Percentiles rank a stretch among this genome's conserved stretches.
Evolutionary conservation across 139 green algal species (phyloP).

Genomic region (Chlorella sp.): DNA sequence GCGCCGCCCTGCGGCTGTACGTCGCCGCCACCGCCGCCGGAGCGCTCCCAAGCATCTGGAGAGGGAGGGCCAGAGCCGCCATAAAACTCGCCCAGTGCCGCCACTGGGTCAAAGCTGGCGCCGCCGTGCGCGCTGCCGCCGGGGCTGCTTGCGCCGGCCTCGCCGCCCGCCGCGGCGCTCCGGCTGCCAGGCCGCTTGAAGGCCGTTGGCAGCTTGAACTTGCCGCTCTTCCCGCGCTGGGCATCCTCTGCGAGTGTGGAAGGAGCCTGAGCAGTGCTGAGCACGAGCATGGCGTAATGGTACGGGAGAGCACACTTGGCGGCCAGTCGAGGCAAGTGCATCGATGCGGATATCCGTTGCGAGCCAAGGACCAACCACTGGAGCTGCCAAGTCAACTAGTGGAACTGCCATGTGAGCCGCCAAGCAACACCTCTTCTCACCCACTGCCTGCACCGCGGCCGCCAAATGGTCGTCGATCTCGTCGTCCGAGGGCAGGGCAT

Average conservation of each 20-base stretch:
- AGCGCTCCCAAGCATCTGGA: neutral
- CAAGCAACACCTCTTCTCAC: neutral
- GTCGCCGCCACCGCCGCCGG: neutral
- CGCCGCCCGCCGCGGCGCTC: neutral
- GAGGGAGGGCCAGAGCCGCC: neutral
- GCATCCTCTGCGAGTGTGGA: slow-evolving; percentile 8
- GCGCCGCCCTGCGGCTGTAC: neutral
- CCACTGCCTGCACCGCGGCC: slow-evolving; percentile 10
- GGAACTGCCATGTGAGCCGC: no score
- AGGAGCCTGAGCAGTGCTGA: no score
- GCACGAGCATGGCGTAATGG: no score
- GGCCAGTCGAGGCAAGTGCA: no score
- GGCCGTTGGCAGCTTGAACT: slow-evolving; percentile 39
- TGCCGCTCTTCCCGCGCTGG: slow-evolving; percentile 1
- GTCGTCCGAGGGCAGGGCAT: slow-evolving; percentile 32
- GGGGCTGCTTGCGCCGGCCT: neutral
- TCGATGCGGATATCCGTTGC: no score
- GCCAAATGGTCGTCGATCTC: slow-evolving; percentile 24
- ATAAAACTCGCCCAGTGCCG: slow-evolving; percentile 19
- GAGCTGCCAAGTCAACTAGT: no score
- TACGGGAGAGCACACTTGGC: no score
- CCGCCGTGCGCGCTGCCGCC: neutral
- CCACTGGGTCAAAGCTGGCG: slow-evolving; percentile 6
- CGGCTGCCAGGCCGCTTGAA: slow-evolving; percentile 2
- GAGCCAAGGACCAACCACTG: no score